Base-by-base conservation (phyloP, 306 rosid species). In the Chamaecrista fasciculata region DNA sequence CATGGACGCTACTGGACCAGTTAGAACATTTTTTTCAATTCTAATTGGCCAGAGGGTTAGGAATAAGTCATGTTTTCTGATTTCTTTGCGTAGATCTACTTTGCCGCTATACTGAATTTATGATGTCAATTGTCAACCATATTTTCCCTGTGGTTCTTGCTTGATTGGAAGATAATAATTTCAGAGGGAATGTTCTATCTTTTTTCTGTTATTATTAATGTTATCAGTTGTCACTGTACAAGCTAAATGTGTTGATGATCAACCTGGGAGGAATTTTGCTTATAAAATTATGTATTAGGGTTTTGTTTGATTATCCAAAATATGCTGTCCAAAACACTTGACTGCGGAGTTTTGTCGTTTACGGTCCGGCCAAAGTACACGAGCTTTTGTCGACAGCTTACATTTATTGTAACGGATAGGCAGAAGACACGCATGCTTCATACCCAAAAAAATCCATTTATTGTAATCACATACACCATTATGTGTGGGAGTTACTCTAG, bases 151-250 rank as follows among this genome's bases (percentile, higher is more conserved):
- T 60, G 15, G 46, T 56, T 66, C 18, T 18, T 74, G n/a, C 10
- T 34, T 20, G 42, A 66, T 15, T 57, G 67, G 73, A 66, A 74
- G 67, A 67, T 34, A 11, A 33, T 74, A 34, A 46, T 47, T 70
- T 46, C 40, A 8, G n/a, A 55, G 59, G 4, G 66, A 66, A 2
- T 23, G 14, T 66, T 5, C 4, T 44, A 2, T 36, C 23, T 9
- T 47, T 71, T 60, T 42, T 11, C 20, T 49, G 2, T 49, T 0
- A 1, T 0, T 5, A 5, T 8, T 57, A 31, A 7, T 10, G 16
- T 59, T 9, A 46, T 1, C 66, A 28, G 19, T 42, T 19, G 14
- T 31, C 39, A 4, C 20, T 42, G 1, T 61, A 19, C 59, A 1
- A n/a, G 26, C 58, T 40, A 40, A 39, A 21, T 69, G 52, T 51